Evolutionary conservation across 1,284 basidiomycete genomes (phyloP).

Genomic region (Leccinum huronense): DNA sequence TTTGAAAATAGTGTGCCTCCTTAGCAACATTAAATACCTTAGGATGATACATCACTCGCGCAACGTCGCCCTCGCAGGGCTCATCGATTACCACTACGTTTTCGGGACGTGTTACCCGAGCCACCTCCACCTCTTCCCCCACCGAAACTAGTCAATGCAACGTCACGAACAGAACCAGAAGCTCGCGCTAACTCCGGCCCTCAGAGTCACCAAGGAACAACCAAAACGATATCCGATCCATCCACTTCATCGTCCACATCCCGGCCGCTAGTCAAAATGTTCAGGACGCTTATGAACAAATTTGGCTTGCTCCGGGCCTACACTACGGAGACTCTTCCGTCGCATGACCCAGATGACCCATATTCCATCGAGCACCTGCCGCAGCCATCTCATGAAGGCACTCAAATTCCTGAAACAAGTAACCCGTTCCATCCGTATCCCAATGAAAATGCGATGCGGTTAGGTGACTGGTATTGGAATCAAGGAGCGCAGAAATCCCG

Average conservation of each 20-base stretch:
- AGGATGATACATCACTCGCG: neutral
- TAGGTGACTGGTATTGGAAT: neutral
- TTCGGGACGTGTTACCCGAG: neutral
- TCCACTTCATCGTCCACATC: no score
- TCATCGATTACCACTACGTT: neutral
- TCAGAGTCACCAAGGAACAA: no score
- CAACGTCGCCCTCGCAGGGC: neutral
- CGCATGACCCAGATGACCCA: neutral
- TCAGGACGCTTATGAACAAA: neutral
- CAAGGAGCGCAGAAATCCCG: no score
- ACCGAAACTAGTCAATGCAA: neutral
- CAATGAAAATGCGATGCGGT: neutral
- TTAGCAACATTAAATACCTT: neutral
- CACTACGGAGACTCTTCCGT: neutral
- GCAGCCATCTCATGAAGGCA: neutral
- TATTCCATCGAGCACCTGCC: neutral
- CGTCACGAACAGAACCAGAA: no score
- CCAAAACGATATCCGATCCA: no score
- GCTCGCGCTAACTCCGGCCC: no score
- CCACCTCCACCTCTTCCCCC: neutral
- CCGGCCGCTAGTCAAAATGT: neutral
- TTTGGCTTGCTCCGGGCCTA: neutral
- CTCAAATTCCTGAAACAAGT: neutral
- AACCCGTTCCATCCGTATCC: neutral
- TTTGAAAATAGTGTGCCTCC: no score